Conservation (phyloP, 495 filamentous ascomycete genomes). For the Penicillium mononematosum region DNA sequence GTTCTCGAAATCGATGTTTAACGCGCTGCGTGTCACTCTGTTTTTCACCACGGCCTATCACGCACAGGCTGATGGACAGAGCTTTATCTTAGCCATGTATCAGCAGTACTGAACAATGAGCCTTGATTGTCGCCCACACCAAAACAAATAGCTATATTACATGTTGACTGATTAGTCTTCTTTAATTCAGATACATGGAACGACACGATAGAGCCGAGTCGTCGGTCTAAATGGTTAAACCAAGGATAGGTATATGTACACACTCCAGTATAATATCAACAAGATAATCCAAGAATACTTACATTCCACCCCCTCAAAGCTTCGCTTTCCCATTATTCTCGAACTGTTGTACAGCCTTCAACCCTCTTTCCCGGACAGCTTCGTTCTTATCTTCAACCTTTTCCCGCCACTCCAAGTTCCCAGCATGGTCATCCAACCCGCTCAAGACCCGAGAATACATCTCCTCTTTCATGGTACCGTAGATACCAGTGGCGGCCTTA, state of each 20-base stretch:
- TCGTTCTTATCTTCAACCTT: constrained; percentile 33
- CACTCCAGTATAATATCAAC: not conserved
- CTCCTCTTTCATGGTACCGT: constrained; percentile 66
- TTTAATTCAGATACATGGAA: not conserved
- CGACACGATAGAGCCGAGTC: not conserved
- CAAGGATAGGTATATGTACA: constrained; percentile 5
- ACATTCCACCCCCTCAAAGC: constrained; percentile 31
- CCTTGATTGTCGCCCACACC: too few relatives aligned
- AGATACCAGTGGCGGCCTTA: constrained; percentile 62
- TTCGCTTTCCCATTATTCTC: constrained; percentile 47
- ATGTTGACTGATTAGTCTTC: too few relatives aligned
- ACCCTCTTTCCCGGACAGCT: constrained; percentile 21
- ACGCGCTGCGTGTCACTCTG: too few relatives aligned
- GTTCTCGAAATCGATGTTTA: too few relatives aligned
- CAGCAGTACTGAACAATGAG: too few relatives aligned
- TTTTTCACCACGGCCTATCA: too few relatives aligned
- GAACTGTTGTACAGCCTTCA: constrained; percentile 38
- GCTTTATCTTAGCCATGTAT: too few relatives aligned
- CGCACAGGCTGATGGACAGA: too few relatives aligned
- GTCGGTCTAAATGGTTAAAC: not conserved
- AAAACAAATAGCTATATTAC: too few relatives aligned
- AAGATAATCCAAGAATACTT: not conserved
- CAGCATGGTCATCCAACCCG: constrained; percentile 47
- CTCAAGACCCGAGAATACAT: constrained; percentile 65
- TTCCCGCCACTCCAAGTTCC: constrained; percentile 47